Base-by-base conservation (phyloP, 768 basidiomycete genomes). In the Leucocoprinus birnbaumii region DNA sequence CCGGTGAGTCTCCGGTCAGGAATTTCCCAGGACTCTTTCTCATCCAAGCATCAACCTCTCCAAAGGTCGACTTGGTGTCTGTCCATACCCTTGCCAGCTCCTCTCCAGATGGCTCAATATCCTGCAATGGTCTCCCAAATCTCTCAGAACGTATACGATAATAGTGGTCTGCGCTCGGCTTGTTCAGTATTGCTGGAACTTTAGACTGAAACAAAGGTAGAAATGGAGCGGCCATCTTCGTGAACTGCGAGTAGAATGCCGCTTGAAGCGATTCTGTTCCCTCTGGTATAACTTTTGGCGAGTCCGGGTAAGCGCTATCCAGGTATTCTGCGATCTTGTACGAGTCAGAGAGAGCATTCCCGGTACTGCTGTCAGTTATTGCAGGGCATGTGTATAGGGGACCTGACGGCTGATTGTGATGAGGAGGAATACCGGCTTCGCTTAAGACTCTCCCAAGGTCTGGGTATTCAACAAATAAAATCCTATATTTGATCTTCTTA, bases 271-370 rank as follows among this genome's bases (percentile, higher is more conserved):
- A 38, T 24, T 51, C 51, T 14, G 51, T 48, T 8, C 48, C 51
- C 4, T 48, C 31, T 1, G 66, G 65, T 38, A 71, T 62, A 26
- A 67, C 48, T 11, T 51, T 53, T 0, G 67, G 67, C 1, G 69
- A 63, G 38, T 66, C 55, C 3, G 78, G 75, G 57, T 77, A 80
- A 0, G 64, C 63, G 13, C 59, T 65, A 27, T 81, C 79, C 31
- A 79, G 76, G 54, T 80, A 80, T 54, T 68, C 65, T 0, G 77
- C 76, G 49, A 80, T 80, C n/a, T 61, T 61, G 52, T 70, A 66
- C 4, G 75, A 76, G 49, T 81, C 77, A 0, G 75, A 31, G 26
- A 79, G 19, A 51, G 68, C 31, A 31, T 60, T 11, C 52, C 58
- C 1, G 65, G 63, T 4, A 70, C 75, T 24, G 72, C 67, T 8